Conservation (phyloP, 2,329 filamentous ascomycete species). For the Xylaria sp. region DNA sequence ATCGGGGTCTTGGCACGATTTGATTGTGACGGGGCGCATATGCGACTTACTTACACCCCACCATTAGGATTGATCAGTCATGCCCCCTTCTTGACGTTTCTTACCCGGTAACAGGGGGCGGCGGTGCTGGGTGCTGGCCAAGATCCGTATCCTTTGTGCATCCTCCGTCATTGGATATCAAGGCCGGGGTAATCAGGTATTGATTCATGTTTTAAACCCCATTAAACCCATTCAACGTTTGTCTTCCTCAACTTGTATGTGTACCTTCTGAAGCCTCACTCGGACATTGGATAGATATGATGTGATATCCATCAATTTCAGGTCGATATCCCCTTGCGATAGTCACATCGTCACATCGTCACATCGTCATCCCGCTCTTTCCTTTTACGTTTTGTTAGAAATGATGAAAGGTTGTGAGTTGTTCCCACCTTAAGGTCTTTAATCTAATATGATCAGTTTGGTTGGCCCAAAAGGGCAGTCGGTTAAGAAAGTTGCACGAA, state of each 20-base stretch:
- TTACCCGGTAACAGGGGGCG: slow-evolving; percentile 2
- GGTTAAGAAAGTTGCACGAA: not conserved
- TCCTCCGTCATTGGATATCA: not conserved
- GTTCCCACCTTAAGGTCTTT: not conserved
- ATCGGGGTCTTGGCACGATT: slow-evolving; percentile 16
- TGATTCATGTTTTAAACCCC: too few species aligned
- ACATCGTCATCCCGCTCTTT: too few species aligned
- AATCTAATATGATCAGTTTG: not conserved
- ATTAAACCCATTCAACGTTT: too few species aligned
- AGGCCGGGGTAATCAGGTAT: too few species aligned
- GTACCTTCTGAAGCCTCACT: not conserved
- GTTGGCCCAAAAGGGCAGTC: not conserved
- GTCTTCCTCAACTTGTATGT: too few species aligned
- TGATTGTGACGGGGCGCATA: slow-evolving; percentile 14
- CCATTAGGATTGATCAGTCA: not conserved
- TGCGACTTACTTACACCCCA: slow-evolving; percentile 5
- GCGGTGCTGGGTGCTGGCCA: too few species aligned
- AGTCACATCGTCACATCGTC: too few species aligned
- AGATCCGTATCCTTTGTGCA: too few species aligned
- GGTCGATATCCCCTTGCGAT: not conserved
- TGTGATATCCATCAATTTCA: not conserved
- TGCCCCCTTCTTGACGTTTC: not conserved
- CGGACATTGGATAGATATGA: not conserved
- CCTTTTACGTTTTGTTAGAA: too few species aligned
- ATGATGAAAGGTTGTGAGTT: too few species aligned